A percentile compares a stretch with the other conserved stretches of the same genome.
Conservation (phyloP, 2,329 filamentous ascomycete species). For the Pleomassaria siparia region DNA sequence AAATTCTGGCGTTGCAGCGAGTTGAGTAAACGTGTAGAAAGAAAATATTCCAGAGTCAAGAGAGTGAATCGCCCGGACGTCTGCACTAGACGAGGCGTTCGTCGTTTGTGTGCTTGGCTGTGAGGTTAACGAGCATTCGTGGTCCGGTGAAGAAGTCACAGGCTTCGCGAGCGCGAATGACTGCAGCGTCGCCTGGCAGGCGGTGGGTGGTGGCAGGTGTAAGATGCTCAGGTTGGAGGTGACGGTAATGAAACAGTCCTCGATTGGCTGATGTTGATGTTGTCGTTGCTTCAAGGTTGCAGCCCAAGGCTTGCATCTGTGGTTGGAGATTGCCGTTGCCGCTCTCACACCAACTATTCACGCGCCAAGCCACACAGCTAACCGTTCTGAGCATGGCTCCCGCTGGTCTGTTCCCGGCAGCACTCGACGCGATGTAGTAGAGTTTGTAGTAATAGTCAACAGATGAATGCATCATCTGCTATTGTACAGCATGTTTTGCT, state of each 20-base stretch:
- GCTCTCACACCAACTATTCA: conserved; percentile 5
- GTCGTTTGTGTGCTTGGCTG: neutral
- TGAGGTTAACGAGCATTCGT: neutral
- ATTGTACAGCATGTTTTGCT: neutral
- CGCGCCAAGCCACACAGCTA: conserved; percentile 6
- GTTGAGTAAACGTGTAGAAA: neutral
- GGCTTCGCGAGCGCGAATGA: neutral
- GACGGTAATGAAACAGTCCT: too few relatives aligned
- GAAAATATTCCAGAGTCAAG: neutral
- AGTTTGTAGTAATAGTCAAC: neutral
- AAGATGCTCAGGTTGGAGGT: neutral
- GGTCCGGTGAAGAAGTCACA: neutral
- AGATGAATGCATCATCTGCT: neutral
- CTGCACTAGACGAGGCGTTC: neutral
- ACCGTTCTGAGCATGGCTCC: neutral
- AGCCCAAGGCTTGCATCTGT: conserved; percentile 3
- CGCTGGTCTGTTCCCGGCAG: too few relatives aligned
- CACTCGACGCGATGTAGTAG: too few relatives aligned
- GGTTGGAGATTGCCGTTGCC: neutral
- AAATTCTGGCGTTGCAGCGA: neutral
- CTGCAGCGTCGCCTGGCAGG: neutral
- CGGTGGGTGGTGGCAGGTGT: neutral
- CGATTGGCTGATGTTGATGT: neutral
- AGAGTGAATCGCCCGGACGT: neutral
- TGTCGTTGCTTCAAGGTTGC: conserved; percentile 1